Conservation (phyloP, 1,139 yeast species). For the Saccharomyces hybrid region DNA sequence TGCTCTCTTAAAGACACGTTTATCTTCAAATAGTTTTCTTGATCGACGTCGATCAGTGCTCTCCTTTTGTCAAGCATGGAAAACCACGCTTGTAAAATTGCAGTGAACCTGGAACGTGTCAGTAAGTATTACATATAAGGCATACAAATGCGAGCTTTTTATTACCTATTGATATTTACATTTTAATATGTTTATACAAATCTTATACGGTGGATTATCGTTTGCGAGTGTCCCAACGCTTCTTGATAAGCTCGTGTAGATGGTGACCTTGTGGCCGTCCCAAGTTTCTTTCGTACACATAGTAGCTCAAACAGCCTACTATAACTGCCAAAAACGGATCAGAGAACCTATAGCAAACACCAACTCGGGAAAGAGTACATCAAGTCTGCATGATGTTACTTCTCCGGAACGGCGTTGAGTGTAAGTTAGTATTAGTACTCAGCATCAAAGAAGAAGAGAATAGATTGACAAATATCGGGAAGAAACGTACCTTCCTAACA, state of each 20-base stretch:
- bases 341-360: neutral
- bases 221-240: conserved; percentile 21
- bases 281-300: conserved; percentile 47
- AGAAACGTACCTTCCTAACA: conserved; percentile 3
- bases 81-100: neutral
- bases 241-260: conserved; percentile 41
- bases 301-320: conserved; percentile 53
- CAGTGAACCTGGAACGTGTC: neutral
- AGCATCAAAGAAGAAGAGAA: too few species aligned
- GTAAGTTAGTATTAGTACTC: neutral
- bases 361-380: neutral
- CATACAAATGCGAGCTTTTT: too few species aligned
- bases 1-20: neutral
- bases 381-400: neutral
- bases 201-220: neutral
- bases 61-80: neutral
- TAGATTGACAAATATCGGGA: neutral
- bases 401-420: neutral
- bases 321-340: conserved; percentile 54
- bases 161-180: neutral
- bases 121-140: neutral
- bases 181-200: neutral
- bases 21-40: neutral
- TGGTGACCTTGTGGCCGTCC: conserved; percentile 50
- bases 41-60: neutral